Evolutionary conservation across 2,329 filamentous ascomycete genomes (phyloP).

Genomic region (Sphaceloma murrayae): DNA sequence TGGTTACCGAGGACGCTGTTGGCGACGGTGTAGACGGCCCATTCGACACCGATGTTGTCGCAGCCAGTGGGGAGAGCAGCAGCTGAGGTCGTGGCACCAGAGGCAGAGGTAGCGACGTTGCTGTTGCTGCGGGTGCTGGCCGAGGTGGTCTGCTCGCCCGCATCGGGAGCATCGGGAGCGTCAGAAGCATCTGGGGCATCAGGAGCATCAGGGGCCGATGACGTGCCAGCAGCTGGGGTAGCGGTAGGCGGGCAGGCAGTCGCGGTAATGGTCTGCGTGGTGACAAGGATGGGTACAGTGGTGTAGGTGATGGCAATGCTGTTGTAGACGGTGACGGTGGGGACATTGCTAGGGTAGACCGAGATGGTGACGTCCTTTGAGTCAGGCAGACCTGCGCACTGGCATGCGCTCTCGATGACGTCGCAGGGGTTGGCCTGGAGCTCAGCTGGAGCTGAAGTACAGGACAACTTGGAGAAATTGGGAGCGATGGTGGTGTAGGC

Average conservation of each 20-base stretch:
- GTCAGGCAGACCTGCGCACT: background rate
- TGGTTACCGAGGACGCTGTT: conserved; percentile 9
- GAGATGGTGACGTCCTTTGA: background rate
- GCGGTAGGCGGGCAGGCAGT: conserved; percentile 1
- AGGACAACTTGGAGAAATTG: conserved; percentile 5
- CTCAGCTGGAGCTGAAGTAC: background rate
- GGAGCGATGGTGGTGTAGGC: conserved; percentile 1
- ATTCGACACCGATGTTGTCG: conserved; percentile 8
- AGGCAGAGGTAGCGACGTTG: background rate
- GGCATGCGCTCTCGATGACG: background rate
- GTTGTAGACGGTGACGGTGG: conserved; percentile 10
- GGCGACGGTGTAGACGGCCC: conserved; percentile 11
- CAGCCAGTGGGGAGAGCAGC: conserved; percentile 8
- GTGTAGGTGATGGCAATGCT: conserved; percentile 8
- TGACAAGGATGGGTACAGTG: conserved; percentile 1
- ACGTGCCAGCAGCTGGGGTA: background rate
- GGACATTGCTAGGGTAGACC: background rate
- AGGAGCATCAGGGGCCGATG: background rate
- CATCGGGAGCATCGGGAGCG: background rate
- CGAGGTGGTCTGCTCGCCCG: background rate
- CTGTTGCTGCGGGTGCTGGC: background rate
- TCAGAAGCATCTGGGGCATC: background rate
- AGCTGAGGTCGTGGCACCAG: background rate
- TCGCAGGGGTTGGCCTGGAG: conserved; percentile 4
- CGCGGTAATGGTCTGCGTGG: conserved; percentile 5